Evolutionary conservation across 1,284 basidiomycete species (phyloP).

Genomic region (Pulveroboletus ridleyi): DNA sequence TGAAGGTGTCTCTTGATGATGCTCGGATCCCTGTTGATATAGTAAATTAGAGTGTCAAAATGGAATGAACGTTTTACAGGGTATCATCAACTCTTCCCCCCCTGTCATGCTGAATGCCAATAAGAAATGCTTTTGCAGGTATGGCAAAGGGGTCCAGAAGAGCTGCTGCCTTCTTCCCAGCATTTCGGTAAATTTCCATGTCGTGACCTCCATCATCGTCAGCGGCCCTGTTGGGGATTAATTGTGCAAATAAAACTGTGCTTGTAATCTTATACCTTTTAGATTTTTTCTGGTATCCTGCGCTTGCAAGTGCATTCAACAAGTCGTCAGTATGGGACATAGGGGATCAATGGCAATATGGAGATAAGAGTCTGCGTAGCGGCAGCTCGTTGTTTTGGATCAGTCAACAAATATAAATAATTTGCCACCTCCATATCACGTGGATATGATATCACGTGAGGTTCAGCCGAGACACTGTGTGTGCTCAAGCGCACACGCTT

Average conservation of each 20-base stretch:
- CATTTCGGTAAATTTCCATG: not conserved
- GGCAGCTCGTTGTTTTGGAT: too few species aligned
- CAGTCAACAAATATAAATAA: not conserved
- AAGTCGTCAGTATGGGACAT: not conserved
- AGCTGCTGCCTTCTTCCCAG: constrained; percentile 2
- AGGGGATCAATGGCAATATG: too few species aligned
- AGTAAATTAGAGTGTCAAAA: too few species aligned
- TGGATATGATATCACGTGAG: too few species aligned
- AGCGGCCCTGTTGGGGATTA: too few species aligned
- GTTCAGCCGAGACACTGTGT: too few species aligned
- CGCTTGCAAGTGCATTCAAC: not conserved
- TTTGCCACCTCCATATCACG: too few species aligned
- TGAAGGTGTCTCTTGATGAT: not conserved
- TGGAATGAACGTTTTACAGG: not conserved
- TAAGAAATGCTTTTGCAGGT: not conserved
- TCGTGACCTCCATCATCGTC: too few species aligned
- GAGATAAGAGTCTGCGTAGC: too few species aligned
- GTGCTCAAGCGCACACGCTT: too few species aligned
- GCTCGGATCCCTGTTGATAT: not conserved
- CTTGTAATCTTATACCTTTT: not conserved
- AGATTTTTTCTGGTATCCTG: not conserved
- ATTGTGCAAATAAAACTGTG: not conserved
- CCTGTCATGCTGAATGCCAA: not conserved
- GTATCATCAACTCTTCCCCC: not conserved
- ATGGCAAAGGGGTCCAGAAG: not conserved